Percentiles rank a stretch among this genome's conserved stretches.
Evolutionary conservation across 2,329 filamentous ascomycete species (phyloP).

Genomic region (Myriosclerotinia scirpicola): DNA sequence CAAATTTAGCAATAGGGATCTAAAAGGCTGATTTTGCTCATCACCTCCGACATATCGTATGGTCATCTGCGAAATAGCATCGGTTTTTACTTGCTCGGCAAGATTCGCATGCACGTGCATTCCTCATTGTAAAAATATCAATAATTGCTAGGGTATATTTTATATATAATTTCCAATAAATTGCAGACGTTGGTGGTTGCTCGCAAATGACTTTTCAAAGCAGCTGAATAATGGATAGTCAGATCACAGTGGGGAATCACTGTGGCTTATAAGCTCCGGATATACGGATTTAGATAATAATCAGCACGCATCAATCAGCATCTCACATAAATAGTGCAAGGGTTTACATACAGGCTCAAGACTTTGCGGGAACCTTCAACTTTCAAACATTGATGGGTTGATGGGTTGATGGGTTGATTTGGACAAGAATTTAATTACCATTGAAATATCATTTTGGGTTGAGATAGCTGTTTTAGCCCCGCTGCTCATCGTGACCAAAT

Average conservation of each 20-base stretch:
- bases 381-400: background rate
- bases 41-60: conserved; percentile 32
- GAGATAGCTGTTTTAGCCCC: background rate
- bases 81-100: conserved; percentile 38
- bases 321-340: background rate
- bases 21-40: background rate
- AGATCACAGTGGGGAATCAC: conserved; percentile 7
- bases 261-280: conserved; percentile 6
- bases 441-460: too few species aligned
- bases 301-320: background rate
- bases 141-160: conserved; percentile 2
- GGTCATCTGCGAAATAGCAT: conserved; percentile 32
- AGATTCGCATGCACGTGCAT: conserved; percentile 39
- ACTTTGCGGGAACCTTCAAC: background rate
- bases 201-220: conserved; percentile 2
- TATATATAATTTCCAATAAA: background rate
- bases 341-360: background rate
- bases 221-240: background rate
- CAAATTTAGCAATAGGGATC: background rate
- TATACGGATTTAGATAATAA: background rate
- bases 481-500: background rate
- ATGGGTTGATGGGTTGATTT: background rate
- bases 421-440: background rate
- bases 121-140: conserved; percentile 28
- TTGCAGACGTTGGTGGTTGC: background rate